Conservation (phyloP, 192 early-diverging fungal genomes). For the Dimargaris xerosporica region DNA sequence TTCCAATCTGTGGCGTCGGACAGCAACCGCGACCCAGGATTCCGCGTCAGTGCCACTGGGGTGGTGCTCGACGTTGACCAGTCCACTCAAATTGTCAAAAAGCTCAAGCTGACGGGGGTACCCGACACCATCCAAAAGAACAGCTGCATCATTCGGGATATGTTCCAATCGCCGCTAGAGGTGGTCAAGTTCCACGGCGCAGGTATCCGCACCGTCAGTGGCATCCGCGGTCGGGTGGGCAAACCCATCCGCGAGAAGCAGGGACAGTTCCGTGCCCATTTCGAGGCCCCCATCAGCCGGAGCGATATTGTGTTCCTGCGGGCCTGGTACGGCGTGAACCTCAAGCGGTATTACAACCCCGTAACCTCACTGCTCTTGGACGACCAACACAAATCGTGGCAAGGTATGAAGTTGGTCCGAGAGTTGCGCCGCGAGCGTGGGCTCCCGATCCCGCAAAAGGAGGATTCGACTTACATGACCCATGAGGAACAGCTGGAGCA, state of each 20-base stretch:
- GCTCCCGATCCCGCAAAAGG: constrained; percentile 49
- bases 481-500: no score
- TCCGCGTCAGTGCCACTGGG: constrained; percentile 95
- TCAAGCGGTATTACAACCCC: constrained; percentile 94
- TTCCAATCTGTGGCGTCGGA: constrained; percentile 44
- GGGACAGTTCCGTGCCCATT: constrained; percentile 90
- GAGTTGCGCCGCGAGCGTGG: constrained; percentile 59
- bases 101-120: constrained; percentile 91
- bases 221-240: constrained; percentile 96
- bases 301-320: constrained; percentile 96
- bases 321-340: constrained; percentile 92
- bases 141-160: constrained; percentile 94
- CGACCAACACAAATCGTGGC: constrained; percentile 53
- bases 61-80: constrained; percentile 88
- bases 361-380: constrained; percentile 79
- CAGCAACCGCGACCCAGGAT: constrained; percentile 26
- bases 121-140: constrained; percentile 95
- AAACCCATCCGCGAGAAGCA: constrained; percentile 74
- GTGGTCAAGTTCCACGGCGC: constrained; percentile 99
- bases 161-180: constrained; percentile 93
- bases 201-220: constrained; percentile 84
- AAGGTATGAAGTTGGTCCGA: constrained; percentile 77
- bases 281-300: constrained; percentile 95
- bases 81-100: constrained; percentile 91
- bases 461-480: constrained; percentile 82